Percentiles rank a stretch among this genome's conserved stretches.
Conservation (phyloP, 2,329 filamentous ascomycete genomes). For the Bisporella sp. region DNA sequence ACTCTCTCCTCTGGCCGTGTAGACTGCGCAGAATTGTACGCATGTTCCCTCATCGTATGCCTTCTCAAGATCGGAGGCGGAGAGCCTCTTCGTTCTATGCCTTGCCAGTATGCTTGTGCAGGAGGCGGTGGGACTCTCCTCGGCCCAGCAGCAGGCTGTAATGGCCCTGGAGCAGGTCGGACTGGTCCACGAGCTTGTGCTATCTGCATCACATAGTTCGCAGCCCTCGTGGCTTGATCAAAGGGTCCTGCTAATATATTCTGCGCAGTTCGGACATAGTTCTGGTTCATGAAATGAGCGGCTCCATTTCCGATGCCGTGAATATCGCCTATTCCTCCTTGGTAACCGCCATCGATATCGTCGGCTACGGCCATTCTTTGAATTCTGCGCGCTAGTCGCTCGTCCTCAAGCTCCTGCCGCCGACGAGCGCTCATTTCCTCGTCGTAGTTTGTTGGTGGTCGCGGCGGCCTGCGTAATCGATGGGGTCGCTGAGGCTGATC, state of each 20-base stretch:
- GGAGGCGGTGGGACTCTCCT: constrained; percentile 6
- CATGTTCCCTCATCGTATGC: constrained; percentile 19
- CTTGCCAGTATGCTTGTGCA: constrained; percentile 2
- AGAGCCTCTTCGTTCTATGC: constrained; percentile 1
- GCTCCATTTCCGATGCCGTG: constrained; percentile 43
- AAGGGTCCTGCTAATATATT: constrained; percentile 28
- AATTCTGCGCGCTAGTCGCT: constrained; percentile 41
- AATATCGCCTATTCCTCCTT: constrained; percentile 36
- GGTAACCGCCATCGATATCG: constrained; percentile 24
- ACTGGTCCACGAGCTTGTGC: constrained; percentile 13
- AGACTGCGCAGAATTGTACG: constrained; percentile 13
- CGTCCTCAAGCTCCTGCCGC: constrained; percentile 38
- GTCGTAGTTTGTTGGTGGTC: constrained; percentile 22
- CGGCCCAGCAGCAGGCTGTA: neutral
- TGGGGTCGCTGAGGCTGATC: constrained; percentile 13
- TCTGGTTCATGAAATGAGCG: constrained; percentile 54
- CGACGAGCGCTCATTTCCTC: constrained; percentile 31
- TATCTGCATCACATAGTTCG: constrained; percentile 25
- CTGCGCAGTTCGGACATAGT: constrained; percentile 38
- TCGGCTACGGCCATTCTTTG: constrained; percentile 34
- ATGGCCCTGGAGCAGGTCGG: neutral
- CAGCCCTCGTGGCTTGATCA: constrained; percentile 26
- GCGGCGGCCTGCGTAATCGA: constrained; percentile 29
- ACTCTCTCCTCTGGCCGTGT: constrained; percentile 16
- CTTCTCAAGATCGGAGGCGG: constrained; percentile 18